Evolutionary conservation across 140 eudicot genomes (phyloP), one percentile per base, ranked within the genome.

Genomic region (Senecio squalidus): DNA sequence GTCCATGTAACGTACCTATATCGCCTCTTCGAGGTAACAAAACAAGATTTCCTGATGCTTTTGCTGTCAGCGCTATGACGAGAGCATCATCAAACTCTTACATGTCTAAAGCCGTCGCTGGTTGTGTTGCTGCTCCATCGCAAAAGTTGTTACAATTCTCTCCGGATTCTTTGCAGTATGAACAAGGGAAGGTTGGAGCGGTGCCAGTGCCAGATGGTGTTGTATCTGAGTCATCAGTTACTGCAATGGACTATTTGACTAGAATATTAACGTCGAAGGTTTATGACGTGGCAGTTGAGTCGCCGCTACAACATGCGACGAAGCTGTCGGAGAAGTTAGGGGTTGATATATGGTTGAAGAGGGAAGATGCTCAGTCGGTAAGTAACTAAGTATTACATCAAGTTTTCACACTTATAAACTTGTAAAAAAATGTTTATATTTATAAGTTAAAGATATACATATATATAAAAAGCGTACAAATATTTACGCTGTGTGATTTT

Each of bases 311-410:
- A 67, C 80, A 60, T 18, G 97, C 97, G 6, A 9, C 65, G 1
- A 82, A 78, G 80, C 71, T 90, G 5, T 82, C 90, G 2, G 65
- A 39, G 48, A 69, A 74, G 77, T 46, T 74, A 31, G 95, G 90
- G 0, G 83, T 74, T 21, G 70, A 80, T 45, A 63, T 90, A 11
- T 90, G 89, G 89, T 77, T 90, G 67, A 90, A 90, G 71, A 72
- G 97, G 41, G 97, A 90, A 62, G 97, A 90, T 73, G 62, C 78
- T 15, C 95, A 90, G 29, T 90, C 97, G 48, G 95, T 90, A 72
- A 38, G 60, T 53, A 36, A 36, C 4, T 34, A 34, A 34, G 11
- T 14, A 3, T 34, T 33, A 5, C 9, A 5, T 30, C 8, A 30
- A 1, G 36, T 30, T 30, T 30, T 30, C 36, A 30, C 4, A 4